Conservation (phyloP, 345 rosid genomes). For the Physaria fendleri region DNA sequence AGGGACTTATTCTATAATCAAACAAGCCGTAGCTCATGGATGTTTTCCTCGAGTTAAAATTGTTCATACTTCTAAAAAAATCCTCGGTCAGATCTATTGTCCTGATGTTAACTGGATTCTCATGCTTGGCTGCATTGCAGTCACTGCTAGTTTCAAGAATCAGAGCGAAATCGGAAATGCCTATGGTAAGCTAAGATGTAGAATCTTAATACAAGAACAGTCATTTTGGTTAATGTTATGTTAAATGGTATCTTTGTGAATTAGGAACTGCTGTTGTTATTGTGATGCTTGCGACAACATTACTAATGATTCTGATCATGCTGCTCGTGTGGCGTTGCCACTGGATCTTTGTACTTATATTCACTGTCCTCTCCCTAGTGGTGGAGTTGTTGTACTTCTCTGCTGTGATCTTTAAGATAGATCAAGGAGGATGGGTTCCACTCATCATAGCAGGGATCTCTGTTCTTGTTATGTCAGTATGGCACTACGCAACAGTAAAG, state of each 20-base stretch:
- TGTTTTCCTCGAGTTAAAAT: slow-evolving; percentile 79
- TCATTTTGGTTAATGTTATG: too few relatives aligned
- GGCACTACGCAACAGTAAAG: slow-evolving; percentile 73
- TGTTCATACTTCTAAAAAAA: slow-evolving; percentile 73
- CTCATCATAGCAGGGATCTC: slow-evolving; percentile 59
- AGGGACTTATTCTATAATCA: slow-evolving; percentile 68
- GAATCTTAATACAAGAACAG: too few relatives aligned
- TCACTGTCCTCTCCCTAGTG: slow-evolving; percentile 45
- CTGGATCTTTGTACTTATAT: slow-evolving; percentile 57
- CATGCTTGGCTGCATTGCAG: slow-evolving; percentile 66
- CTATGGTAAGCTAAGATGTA: slow-evolving; percentile 55
- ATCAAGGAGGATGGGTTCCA: slow-evolving; percentile 87
- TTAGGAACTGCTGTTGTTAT: slow-evolving; percentile 74
- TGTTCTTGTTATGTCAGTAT: slow-evolving; percentile 56
- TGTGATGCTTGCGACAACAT: slow-evolving; percentile 69
- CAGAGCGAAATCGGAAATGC: slow-evolving; percentile 77
- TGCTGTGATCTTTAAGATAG: slow-evolving; percentile 58
- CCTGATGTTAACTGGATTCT: slow-evolving; percentile 81
- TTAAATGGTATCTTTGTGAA: slow-evolving; percentile 4
- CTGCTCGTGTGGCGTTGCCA: slow-evolving; percentile 77
- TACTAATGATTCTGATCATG: slow-evolving; percentile 64
- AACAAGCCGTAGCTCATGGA: slow-evolving; percentile 74
- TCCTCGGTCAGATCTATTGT: slow-evolving; percentile 57
- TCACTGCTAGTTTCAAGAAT: slow-evolving; percentile 65
- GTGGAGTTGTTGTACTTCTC: slow-evolving; percentile 62